These are phyloP conservation scores for Starmerella stellata DNA, from an alignment of 805 yeast genomes.

Conservation along the genomic window DNA sequence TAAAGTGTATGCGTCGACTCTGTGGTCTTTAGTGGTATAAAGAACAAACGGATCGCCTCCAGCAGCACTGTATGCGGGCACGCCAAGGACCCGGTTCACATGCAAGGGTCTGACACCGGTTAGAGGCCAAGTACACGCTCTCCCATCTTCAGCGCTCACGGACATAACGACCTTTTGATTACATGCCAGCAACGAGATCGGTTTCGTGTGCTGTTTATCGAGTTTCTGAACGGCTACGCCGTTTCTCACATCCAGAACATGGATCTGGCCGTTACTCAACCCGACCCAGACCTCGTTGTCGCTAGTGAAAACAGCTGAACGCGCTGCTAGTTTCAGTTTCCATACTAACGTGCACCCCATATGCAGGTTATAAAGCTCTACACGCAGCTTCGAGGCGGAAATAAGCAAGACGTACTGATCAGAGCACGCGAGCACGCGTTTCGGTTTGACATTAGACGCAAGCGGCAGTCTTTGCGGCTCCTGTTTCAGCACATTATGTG, in stretches of 20 bases:
- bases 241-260: neutral
- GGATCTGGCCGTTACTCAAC: constrained; percentile 1
- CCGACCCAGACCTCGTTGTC: constrained; percentile 10
- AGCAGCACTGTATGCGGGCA: neutral
- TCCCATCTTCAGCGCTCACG: constrained; percentile 24
- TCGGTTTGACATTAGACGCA: neutral
- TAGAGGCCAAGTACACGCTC: constrained; percentile 22
- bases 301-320: constrained; percentile 5
- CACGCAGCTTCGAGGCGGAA: neutral
- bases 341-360: constrained; percentile 9
- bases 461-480: neutral
- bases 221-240: constrained; percentile 2
- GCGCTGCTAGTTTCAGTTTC: constrained; percentile 4
- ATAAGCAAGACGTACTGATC: neutral
- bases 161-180: constrained; percentile 10
- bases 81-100: neutral
- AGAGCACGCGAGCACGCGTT: neutral
- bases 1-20: constrained; percentile 22
- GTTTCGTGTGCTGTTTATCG: constrained; percentile 7
- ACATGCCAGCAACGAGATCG: constrained; percentile 5
- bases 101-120: neutral
- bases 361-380: constrained; percentile 8
- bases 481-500: neutral
- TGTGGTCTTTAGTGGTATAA: constrained; percentile 23
- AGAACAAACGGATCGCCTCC: constrained; percentile 7